These are phyloP conservation scores for Fusarium bactridioides DNA, from an alignment of 2,329 filamentous ascomycete genomes.

Conservation along the genomic window DNA sequence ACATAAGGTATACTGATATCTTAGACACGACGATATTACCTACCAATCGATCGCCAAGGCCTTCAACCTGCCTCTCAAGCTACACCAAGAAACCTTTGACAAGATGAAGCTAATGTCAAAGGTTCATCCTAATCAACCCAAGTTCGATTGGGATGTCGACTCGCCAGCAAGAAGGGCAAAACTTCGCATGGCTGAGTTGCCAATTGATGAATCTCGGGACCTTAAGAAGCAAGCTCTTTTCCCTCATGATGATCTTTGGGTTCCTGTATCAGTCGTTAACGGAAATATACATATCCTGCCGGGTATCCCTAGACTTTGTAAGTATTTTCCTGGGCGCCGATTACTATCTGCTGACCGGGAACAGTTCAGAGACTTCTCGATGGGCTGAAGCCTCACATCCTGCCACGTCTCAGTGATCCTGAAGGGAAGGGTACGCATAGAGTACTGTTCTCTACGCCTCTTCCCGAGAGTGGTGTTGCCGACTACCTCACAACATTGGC, in stretches of 20 bases:
- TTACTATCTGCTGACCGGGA: constrained; percentile 10
- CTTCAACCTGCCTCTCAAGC: constrained; percentile 76
- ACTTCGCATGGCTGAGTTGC: constrained; percentile 89
- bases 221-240: constrained; percentile 80
- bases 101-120: constrained; percentile 86
- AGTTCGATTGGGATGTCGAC: constrained; percentile 86
- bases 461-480: constrained; percentile 87
- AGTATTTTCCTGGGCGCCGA: constrained; percentile 37
- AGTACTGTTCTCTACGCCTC: constrained; percentile 84
- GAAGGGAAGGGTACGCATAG: constrained; percentile 82
- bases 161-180: constrained; percentile 81
- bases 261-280: constrained; percentile 87
- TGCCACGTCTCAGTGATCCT: constrained; percentile 77
- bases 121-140: constrained; percentile 73
- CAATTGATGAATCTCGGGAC: constrained; percentile 72
- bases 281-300: constrained; percentile 94
- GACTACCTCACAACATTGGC: constrained; percentile 83
- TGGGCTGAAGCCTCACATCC: constrained; percentile 74
- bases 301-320: constrained; percentile 83
- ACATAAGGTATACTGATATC: constrained; percentile 24
- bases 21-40: constrained; percentile 95
- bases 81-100: constrained; percentile 79
- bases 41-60: constrained; percentile 94
- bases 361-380: constrained; percentile 78
- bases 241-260: constrained; percentile 83